Percentiles rank a stretch among this genome's conserved stretches.
Evolutionary conservation across 345 rosid species (phyloP).

Genomic region (Angophora floribunda): DNA sequence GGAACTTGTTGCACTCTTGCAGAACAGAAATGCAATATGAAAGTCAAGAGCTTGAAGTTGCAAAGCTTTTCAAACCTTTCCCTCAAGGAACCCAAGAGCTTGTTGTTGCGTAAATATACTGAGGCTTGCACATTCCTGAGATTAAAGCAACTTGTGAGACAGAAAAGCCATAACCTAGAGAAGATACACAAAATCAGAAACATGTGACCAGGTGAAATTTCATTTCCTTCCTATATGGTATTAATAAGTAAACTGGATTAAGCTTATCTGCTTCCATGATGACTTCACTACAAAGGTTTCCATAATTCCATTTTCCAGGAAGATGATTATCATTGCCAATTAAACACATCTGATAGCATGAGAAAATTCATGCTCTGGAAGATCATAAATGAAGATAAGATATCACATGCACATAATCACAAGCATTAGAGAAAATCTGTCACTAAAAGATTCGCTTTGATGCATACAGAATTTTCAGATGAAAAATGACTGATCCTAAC

Average conservation of each 20-base stretch:
- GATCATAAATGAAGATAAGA: neutral
- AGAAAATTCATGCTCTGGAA: neutral
- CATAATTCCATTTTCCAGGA: neutral
- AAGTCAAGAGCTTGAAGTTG: neutral
- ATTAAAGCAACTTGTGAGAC: neutral
- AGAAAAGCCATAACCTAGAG: neutral
- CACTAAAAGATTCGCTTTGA: neutral
- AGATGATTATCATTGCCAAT: neutral
- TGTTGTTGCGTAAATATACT: constrained; percentile 45
- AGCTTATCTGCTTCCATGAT: neutral
- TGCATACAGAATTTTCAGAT: neutral
- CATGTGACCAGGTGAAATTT: neutral
- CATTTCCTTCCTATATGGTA: neutral
- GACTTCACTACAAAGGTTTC: neutral
- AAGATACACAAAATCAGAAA: neutral
- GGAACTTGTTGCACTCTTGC: neutral
- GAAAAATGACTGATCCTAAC: neutral
- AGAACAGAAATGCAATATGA: neutral
- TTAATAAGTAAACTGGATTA: neutral
- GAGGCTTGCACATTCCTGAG: constrained; percentile 75
- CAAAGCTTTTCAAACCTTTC: constrained; percentile 32
- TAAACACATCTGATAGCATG: neutral
- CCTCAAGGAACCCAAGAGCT: constrained; percentile 75
- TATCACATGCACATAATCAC: neutral
- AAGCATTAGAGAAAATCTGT: neutral